phyloP scores from a whole-genome alignment of 2,329 filamentous ascomycete species.

The Arthrobotrys sinensis region DNA sequence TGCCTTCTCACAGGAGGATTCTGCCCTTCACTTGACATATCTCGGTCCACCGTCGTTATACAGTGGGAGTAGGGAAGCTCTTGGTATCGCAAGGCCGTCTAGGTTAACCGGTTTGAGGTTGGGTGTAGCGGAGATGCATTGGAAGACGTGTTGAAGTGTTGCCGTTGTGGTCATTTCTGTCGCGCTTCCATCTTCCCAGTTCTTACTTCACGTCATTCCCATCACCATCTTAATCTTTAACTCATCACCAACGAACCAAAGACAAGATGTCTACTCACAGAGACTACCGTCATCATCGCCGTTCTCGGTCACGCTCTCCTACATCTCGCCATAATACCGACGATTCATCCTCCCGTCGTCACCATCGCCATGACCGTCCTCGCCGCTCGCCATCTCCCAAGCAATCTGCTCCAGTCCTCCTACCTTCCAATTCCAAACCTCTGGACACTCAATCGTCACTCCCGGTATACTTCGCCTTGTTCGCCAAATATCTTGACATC shows the following conservation, averaged over 20 bases:
- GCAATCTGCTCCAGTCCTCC: slow-evolving; percentile 62
- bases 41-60: neutral
- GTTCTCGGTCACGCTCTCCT: slow-evolving; percentile 48
- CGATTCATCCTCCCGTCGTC: slow-evolving; percentile 39
- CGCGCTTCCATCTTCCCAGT: slow-evolving; percentile 24
- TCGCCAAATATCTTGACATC: slow-evolving; percentile 89
- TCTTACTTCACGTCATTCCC: neutral
- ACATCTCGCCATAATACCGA: slow-evolving; percentile 39
- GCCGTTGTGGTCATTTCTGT: slow-evolving; percentile 54
- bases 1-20: slow-evolving; percentile 39
- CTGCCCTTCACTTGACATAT: slow-evolving; percentile 48
- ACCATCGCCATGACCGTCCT: slow-evolving; percentile 62
- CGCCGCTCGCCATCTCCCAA: slow-evolving; percentile 64
- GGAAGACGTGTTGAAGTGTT: slow-evolving; percentile 49
- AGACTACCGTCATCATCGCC: slow-evolving; percentile 19
- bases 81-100: neutral
- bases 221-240: neutral
- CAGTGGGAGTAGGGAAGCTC: neutral
- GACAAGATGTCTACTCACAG: slow-evolving; percentile 29
- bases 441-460: slow-evolving; percentile 78
- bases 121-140: slow-evolving; percentile 21
- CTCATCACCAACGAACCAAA: slow-evolving; percentile 2
- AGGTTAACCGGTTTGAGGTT: neutral
- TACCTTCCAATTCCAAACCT: slow-evolving; percentile 74
- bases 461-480: slow-evolving; percentile 66